Evolutionary conservation across 352 stramenopile species (phyloP).

Genomic region (Phytophthora palmivora): DNA sequence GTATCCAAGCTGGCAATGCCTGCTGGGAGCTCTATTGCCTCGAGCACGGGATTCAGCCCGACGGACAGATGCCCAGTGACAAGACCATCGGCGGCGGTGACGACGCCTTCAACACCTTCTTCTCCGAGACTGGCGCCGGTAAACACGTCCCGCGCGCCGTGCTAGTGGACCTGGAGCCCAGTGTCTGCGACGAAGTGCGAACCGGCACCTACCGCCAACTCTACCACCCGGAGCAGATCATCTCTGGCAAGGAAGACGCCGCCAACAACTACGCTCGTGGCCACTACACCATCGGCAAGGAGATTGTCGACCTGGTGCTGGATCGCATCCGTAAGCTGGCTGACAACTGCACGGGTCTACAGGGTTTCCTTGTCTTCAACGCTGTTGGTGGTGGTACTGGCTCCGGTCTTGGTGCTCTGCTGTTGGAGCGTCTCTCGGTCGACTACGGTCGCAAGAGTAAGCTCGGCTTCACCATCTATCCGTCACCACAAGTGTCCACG

Average conservation of each 20-base stretch:
- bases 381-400: conserved; percentile 97
- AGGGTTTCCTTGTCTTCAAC: conserved; percentile 99
- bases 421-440: conserved; percentile 97
- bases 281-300: conserved; percentile 95
- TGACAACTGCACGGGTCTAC: conserved; percentile 97
- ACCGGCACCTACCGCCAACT: conserved; percentile 96
- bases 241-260: conserved; percentile 98
- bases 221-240: conserved; percentile 99
- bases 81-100: conserved; percentile 58
- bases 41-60: conserved; percentile 93
- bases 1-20: conserved; percentile 85
- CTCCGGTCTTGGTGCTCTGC: conserved; percentile 96
- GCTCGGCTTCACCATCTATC: conserved; percentile 98
- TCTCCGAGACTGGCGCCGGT: conserved; percentile 92
- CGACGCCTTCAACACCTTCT: conserved; percentile 98
- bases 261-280: conserved; percentile 94
- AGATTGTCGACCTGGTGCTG: conserved; percentile 97
- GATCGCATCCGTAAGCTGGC: conserved; percentile 98
- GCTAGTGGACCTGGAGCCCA: conserved; percentile 98
- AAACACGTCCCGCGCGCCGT: conserved; percentile 98
- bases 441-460: conserved; percentile 99
- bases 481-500: conserved; percentile 89
- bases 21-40: conserved; percentile 96
- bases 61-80: conserved; percentile 62
- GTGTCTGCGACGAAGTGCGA: conserved; percentile 97